Conservation (phyloP, 371 early-diverging fungal species). For the Mortierella sp. region DNA sequence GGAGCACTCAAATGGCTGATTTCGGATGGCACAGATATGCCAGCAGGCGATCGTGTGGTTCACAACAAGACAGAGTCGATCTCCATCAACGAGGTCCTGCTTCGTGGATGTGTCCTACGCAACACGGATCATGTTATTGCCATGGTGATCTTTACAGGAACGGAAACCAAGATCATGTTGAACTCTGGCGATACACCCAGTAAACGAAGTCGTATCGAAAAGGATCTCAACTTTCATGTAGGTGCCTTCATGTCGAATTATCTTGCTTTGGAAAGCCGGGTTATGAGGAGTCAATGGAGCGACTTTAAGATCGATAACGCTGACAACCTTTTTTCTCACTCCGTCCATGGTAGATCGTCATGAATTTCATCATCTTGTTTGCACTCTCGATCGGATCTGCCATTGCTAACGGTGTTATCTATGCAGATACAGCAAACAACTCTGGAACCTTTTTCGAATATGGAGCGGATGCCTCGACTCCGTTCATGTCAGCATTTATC, state of each 20-base stretch:
- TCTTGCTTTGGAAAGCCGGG: too few relatives aligned
- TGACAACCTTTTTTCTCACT: background rate
- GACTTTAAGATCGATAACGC: too few relatives aligned
- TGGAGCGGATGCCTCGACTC: constrained; percentile 42
- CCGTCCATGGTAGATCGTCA: constrained; percentile 52
- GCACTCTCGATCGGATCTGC: constrained; percentile 71
- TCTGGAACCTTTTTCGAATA: constrained; percentile 53
- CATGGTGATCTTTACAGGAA: constrained; percentile 87
- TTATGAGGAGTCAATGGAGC: too few relatives aligned
- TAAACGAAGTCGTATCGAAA: constrained; percentile 94
- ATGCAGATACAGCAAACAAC: constrained; percentile 51
- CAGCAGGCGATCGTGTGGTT: constrained; percentile 41
- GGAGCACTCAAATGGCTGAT: constrained; percentile 68
- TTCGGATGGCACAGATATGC: constrained; percentile 40
- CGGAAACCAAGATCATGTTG: constrained; percentile 91
- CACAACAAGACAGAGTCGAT: constrained; percentile 72
- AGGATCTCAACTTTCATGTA: constrained; percentile 93
- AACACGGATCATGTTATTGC: constrained; percentile 91
- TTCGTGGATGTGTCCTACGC: constrained; percentile 91
- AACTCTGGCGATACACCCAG: constrained; percentile 92
- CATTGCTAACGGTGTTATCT: constrained; percentile 68
- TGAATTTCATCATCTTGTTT: constrained; percentile 68
- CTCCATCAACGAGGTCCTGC: constrained; percentile 83
- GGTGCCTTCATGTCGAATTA: too few relatives aligned
- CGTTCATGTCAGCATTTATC: constrained; percentile 52